phyloP scores from a whole-genome alignment of 257 asterid species.

The Linaria vulgaris region DNA sequence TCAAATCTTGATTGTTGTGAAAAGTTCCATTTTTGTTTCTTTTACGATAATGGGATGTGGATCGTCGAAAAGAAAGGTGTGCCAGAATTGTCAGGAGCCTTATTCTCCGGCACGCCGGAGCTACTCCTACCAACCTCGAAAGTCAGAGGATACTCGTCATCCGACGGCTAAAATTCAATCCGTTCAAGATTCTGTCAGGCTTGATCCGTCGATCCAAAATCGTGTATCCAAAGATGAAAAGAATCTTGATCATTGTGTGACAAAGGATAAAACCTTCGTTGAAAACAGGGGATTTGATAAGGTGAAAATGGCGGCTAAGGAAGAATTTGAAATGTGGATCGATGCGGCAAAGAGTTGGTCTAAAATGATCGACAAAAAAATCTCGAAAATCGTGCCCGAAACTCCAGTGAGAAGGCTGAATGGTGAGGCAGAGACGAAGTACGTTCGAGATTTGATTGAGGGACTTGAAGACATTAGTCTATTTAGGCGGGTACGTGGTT shows the following conservation, averaged over 20 bases:
- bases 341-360: constrained; percentile 90
- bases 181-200: too few species aligned
- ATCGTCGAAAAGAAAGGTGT: constrained; percentile 58
- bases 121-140: constrained; percentile 53
- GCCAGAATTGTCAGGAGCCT: constrained; percentile 61
- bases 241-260: constrained; percentile 15
- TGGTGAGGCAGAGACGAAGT: constrained; percentile 78
- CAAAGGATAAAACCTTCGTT: constrained; percentile 21
- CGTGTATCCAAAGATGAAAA: constrained; percentile 16
- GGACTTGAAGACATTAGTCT: constrained; percentile 79
- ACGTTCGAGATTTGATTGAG: constrained; percentile 91
- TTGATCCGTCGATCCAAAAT: constrained; percentile 46
- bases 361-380: constrained; percentile 62
- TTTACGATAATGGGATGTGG: constrained; percentile 71
- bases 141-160: constrained; percentile 54
- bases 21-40: not conserved
- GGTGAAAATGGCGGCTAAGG: constrained; percentile 26
- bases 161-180: constrained; percentile 75
- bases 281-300: constrained; percentile 6
- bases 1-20: constrained; percentile 6
- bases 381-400: constrained; percentile 58
- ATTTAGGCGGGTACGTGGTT: constrained; percentile 35
- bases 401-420: constrained; percentile 70
- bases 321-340: constrained; percentile 66
- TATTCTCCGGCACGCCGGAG: constrained; percentile 68